These are phyloP conservation scores for Dactylellina cionopaga DNA, from an alignment of 2,329 filamentous ascomycete species.

Conservation along the genomic window DNA sequence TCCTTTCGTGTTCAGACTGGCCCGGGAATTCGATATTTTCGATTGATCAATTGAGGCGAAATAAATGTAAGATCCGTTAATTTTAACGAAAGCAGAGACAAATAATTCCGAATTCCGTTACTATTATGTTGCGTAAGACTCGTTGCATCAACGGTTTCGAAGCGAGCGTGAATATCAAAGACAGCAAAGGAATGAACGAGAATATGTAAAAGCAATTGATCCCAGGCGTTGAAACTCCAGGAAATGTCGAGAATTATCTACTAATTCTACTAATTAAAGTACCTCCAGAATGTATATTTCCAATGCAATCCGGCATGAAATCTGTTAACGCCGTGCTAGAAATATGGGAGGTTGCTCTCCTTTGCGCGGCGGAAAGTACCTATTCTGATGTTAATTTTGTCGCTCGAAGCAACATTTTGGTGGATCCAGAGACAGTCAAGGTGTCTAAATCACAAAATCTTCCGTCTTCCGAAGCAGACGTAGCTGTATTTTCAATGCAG, in stretches of 20 bases:
- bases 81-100: slow-evolving; percentile 18
- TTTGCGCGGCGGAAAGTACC: slow-evolving; percentile 17
- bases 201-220: slow-evolving; percentile 23
- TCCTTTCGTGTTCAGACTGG: slow-evolving; percentile 4
- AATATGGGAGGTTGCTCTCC: slow-evolving; percentile 12
- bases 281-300: slow-evolving; percentile 29
- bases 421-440: slow-evolving; percentile 26
- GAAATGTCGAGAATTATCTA: slow-evolving; percentile 32
- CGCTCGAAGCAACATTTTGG: slow-evolving; percentile 3
- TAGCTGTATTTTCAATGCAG: slow-evolving; percentile 20
- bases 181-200: slow-evolving; percentile 21
- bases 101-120: slow-evolving; percentile 14
- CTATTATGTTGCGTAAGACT: not conserved
- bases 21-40: slow-evolving; percentile 29
- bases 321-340: slow-evolving; percentile 26
- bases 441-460: slow-evolving; percentile 1
- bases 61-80: slow-evolving; percentile 23
- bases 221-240: slow-evolving; percentile 13
- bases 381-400: slow-evolving; percentile 14
- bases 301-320: slow-evolving; percentile 31
- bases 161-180: not conserved
- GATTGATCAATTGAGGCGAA: not conserved
- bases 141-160: slow-evolving; percentile 9
- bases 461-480: slow-evolving; percentile 7
- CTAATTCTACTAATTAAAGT: slow-evolving; percentile 43